Percentiles rank a stretch among this genome's conserved stretches.
Evolutionary conservation across 768 basidiomycete species (phyloP).

Genomic region (Suillus fuscotomentosus): DNA sequence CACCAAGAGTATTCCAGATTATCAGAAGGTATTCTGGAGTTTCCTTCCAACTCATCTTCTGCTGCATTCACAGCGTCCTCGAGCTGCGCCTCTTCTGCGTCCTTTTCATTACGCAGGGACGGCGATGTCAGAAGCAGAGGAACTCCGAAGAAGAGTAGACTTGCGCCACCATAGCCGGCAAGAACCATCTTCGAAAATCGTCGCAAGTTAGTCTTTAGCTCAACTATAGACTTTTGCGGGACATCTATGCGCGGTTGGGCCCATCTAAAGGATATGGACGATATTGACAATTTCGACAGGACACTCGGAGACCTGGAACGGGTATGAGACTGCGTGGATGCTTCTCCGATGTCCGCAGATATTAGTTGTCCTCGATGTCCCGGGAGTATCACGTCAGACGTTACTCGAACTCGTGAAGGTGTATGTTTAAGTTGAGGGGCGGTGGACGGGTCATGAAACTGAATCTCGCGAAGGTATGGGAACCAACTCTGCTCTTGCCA

Average conservation of each 20-base stretch:
- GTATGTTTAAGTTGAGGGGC: constrained; percentile 29
- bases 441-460: constrained; percentile 48
- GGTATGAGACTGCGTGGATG: constrained; percentile 30
- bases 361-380: constrained; percentile 70
- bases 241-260: constrained; percentile 23
- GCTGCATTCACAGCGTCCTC: constrained; percentile 68
- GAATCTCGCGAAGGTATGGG: constrained; percentile 61
- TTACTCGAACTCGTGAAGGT: constrained; percentile 66
- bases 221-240: constrained; percentile 35
- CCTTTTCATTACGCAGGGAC: constrained; percentile 39
- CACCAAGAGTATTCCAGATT: constrained; percentile 69
- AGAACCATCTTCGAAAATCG: constrained; percentile 81
- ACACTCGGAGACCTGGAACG: constrained; percentile 29
- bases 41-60: constrained; percentile 56
- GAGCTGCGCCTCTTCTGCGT: constrained; percentile 59
- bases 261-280: constrained; percentile 26
- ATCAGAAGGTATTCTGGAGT: constrained; percentile 20
- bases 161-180: constrained; percentile 83
- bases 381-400: constrained; percentile 69
- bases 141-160: constrained; percentile 78
- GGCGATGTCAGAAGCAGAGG: constrained; percentile 32
- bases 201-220: constrained; percentile 69
- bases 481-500: constrained; percentile 78
- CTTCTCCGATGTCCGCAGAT: constrained; percentile 78
- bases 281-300: constrained; percentile 24